Evolutionary conservation across 2,329 filamentous ascomycete genomes (phyloP), one percentile per base, ranked within the genome.

Genomic region (Neofusicoccum sp.): DNA sequence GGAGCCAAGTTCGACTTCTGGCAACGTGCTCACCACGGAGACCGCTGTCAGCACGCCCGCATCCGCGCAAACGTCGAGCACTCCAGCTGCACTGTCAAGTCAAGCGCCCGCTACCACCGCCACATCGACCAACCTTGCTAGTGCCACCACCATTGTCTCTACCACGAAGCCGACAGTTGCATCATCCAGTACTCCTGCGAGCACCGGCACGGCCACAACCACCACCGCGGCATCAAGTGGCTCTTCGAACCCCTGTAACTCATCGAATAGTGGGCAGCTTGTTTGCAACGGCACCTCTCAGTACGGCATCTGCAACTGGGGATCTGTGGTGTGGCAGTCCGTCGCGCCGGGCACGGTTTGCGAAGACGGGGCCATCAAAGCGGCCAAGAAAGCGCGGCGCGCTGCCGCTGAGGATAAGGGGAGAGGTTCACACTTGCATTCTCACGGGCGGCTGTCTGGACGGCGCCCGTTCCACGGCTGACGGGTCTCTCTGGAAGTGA

Each of bases 311-410:
- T 80, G 78, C 72, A 76, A 79, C 67, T 70, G 76, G 59, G 79
- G 79, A 62, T 64, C 68, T 3, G 73, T 80, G 4, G 67, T 71
- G 6, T 74, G 67, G 65, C 70, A 72, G 64, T 4, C 28, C 7
- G 56, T 81, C 9, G 78, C 80, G 4, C 67, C 76, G 6, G 80
- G 80, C 22, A 83, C 80, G 1, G 72, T 72, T 1, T 82, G 80
- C 70, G 64, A 65, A 58, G 74, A 79, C 64, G 79, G 79, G 14
- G 66, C 68, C 59, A 79, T 82, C 64, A 64, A 58, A 31, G 54
- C 39, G 8, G 29, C 14, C 14, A 44, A 44, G 37, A 44, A 33
- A 14, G 36, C 12, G 7, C 16, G 50, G 28, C n/a, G n/a, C n/a
- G 36, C 22, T 2, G 50, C 28, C 11, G 37, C 5, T 36, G 14